Percentiles rank a stretch among this genome's conserved stretches.
These are phyloP conservation scores for Yarrowia phangngaensis DNA, from an alignment of 805 yeast species.

Conservation along the genomic window DNA sequence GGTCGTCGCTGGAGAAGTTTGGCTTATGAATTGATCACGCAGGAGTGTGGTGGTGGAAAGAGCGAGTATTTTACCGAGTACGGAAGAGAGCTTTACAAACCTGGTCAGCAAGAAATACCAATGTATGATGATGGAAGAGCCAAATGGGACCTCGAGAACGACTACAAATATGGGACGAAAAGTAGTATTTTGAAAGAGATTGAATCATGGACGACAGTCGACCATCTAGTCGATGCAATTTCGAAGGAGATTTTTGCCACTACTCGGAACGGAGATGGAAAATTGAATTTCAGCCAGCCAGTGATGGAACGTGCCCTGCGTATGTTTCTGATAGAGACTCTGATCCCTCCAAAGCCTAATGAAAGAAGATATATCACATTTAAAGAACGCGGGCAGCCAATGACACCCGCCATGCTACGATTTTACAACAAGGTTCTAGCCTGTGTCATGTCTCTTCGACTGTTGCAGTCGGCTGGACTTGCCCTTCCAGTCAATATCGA, in stretches of 20 bases:
- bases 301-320: too few relatives aligned
- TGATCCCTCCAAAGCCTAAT: not conserved
- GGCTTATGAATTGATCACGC: not conserved
- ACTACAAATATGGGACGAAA: not conserved
- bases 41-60: not conserved
- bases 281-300: not conserved
- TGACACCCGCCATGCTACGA: not conserved
- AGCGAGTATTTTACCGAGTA: not conserved
- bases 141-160: not conserved
- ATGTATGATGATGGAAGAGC: not conserved
- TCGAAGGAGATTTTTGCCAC: not conserved
- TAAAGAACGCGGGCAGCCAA: not conserved
- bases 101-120: not conserved
- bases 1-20: slow-evolving; percentile 1
- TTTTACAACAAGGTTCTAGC: slow-evolving; percentile 1
- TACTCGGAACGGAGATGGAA: not conserved
- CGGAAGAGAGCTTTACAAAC: not conserved
- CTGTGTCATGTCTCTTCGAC: not conserved
- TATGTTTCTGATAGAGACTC: not conserved
- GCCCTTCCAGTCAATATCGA: not conserved
- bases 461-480: not conserved
- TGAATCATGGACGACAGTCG: not conserved
- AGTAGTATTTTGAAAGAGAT: not conserved
- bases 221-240: not conserved
- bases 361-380: not conserved